Percentiles rank a stretch among this genome's conserved stretches.
These are phyloP conservation scores for Penstemon davidsonii DNA, from an alignment of 257 asterid species.

Conservation along the genomic window DNA sequence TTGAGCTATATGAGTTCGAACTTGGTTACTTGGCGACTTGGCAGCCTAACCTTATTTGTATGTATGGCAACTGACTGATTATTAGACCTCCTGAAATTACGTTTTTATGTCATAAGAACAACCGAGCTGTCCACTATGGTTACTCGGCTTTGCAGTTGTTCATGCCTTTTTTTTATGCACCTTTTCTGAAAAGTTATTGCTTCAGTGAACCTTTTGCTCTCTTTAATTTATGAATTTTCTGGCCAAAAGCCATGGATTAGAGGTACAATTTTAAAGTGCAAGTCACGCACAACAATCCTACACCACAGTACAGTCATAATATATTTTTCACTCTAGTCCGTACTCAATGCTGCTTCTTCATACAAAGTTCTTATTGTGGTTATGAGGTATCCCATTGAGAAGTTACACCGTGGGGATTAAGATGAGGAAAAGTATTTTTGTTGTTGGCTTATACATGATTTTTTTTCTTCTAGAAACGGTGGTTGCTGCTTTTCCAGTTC, in stretches of 20 bases:
- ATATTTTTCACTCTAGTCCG: not conserved
- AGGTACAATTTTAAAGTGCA: too few species aligned
- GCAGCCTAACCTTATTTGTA: not conserved
- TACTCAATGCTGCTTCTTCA: not conserved
- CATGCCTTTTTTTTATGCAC: not conserved
- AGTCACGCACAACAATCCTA: too few species aligned
- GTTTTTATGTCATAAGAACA: not conserved
- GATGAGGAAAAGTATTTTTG: not conserved
- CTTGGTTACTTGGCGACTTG: not conserved
- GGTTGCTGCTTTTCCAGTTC: constrained; percentile 3
- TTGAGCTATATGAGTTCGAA: not conserved
- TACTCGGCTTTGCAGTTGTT: not conserved
- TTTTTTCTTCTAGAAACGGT: not conserved
- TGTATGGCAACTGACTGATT: not conserved
- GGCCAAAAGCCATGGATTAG: too few species aligned
- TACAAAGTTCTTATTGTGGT: not conserved
- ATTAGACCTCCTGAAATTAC: constrained; percentile 1
- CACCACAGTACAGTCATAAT: too few species aligned
- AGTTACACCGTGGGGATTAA: not conserved
- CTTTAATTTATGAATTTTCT: not conserved
- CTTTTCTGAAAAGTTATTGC: not conserved
- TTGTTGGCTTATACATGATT: not conserved
- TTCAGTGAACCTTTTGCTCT: not conserved
- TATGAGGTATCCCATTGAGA: constrained; percentile 2
- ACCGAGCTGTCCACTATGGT: not conserved